Base-by-base conservation (phyloP, 140 eudicot species). In the Bidens hawaiensis region DNA sequence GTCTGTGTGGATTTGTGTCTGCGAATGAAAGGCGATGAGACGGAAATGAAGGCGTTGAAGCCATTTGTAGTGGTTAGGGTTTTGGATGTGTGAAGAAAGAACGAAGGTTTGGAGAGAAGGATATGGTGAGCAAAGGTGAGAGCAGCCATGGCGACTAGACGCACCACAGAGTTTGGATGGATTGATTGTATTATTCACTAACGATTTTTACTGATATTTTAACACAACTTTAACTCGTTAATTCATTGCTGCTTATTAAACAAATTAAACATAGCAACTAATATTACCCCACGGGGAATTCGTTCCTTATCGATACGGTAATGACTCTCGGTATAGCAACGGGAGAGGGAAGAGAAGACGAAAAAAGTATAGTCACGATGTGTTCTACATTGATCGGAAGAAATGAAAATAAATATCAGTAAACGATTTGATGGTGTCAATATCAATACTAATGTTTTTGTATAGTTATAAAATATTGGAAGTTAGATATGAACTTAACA, bases 31-130 rank as follows among this genome's bases (percentile, higher is more conserved):
- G 88, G 67, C 16, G 83, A 24, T 21, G 76, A 68, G 23, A 80
- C 15, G 11, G 81, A 74, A 31, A 74, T 25, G 55, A 78, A 60
- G 66, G 54, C 38, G 57, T 40, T 60, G 65, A 70, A 62, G 49
- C 71, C 79, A 61, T 75, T 68, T 18, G 19, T 63, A 68, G 62
- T 55, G 23, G 41, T n/a, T n/a, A 54, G 4, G 61, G 61, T 26
- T 54, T 27, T 54, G 15, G 65, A 9, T 15, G 74, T 68, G 36
- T 41, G 73, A 38, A 73, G 76, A 24, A 83, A 59, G 48, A 68
- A 17, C 0, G 88, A 52, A 46, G 95, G 75, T 36, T 79, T 86
- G 10, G 87, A 79, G 78, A 82, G 62, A 40, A 81, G 66, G 52
- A 82, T 33, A 23, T 81, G 77, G 65, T 82, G 81, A 64, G 88